Evolutionary conservation across 176 grass and related monocot species (phyloP), one percentile per base, ranked within the genome.

Genomic region (Miscanthus lutarioriparius): DNA sequence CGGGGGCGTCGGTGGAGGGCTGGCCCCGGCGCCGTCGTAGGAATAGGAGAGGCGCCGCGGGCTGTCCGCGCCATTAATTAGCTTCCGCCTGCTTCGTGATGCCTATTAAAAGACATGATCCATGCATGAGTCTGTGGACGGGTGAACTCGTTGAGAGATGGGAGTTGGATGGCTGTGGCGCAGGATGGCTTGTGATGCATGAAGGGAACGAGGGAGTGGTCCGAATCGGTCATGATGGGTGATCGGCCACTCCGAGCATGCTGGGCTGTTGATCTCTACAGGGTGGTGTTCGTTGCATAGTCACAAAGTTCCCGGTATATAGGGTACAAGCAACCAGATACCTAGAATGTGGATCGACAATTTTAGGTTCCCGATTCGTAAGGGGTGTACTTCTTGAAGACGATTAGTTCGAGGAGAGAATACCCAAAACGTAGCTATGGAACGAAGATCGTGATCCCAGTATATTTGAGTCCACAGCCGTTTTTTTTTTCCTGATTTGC

Each of bases 1-100:
- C 63, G 77, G 77, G 10, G 86, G 86, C 74, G 80, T 78, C 80
- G 80, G 86, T 88, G 80, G 54, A 64, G 82, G 86, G 87, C 1
- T 70, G 82, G 87, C 77, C 51, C 70, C 17, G 70, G 87, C 82
- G 87, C 53, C 64, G 77, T 85, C 87, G 87, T 89, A 89, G 87
- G 87, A 89, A 85, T 85, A 89, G 82, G 87, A 80, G 87, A 81
- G 64, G 87, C 64, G 70, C 5, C 27, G 43, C 76, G 77, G 67
- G 62, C 77, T 85, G 82, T 1, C 77, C 78, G 67, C 56, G 63
- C 77, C 77, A 80, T 89, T 75, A 75, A 76, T 76, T 36, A 27
- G 9, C 22, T 6, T 15, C 32, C 72, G 44, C 13, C 65, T 26
- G 82, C 45, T 23, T 0, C 54, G 56, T 47, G 27, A 17, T 67